phyloP scores from a whole-genome alignment of 2,329 filamentous ascomycete species.

The Trichoderma cornu-damae region DNA sequence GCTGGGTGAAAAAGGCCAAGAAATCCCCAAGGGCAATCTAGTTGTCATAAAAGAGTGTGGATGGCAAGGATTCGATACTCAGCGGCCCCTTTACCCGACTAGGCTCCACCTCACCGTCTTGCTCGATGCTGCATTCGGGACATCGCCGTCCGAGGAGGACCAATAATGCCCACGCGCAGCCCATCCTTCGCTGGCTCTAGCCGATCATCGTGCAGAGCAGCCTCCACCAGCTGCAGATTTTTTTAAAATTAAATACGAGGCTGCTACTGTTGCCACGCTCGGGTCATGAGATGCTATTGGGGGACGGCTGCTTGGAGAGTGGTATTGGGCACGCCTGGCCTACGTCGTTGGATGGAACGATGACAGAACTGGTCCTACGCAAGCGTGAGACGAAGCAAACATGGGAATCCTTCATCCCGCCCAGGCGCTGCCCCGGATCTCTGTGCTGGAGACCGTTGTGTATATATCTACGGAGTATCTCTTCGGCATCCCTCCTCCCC shows the following conservation, averaged over 20 bases:
- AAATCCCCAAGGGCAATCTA: not conserved
- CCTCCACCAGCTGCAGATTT: not conserved
- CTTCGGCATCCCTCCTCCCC: not conserved
- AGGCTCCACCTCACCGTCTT: conserved; percentile 8
- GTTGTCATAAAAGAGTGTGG: not conserved
- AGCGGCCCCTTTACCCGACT: not conserved
- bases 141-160: conserved; percentile 12
- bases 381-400: not conserved
- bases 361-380: not conserved
- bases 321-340: not conserved
- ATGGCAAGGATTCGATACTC: conserved; percentile 9
- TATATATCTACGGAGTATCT: conserved; percentile 8
- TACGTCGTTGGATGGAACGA: not conserved
- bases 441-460: not conserved
- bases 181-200: conserved; percentile 3
- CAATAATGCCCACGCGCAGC: conserved; percentile 2
- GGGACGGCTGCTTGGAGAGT: not conserved
- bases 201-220: conserved; percentile 3
- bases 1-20: not conserved
- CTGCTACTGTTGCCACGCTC: not conserved
- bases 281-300: not conserved
- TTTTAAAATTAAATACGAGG: conserved; percentile 10
- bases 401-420: not conserved
- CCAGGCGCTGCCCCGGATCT: not conserved
- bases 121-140: conserved; percentile 13